Evolutionary conservation across 2,329 filamentous ascomycete genomes (phyloP).

Genomic region (Colletotrichum trifolii): DNA sequence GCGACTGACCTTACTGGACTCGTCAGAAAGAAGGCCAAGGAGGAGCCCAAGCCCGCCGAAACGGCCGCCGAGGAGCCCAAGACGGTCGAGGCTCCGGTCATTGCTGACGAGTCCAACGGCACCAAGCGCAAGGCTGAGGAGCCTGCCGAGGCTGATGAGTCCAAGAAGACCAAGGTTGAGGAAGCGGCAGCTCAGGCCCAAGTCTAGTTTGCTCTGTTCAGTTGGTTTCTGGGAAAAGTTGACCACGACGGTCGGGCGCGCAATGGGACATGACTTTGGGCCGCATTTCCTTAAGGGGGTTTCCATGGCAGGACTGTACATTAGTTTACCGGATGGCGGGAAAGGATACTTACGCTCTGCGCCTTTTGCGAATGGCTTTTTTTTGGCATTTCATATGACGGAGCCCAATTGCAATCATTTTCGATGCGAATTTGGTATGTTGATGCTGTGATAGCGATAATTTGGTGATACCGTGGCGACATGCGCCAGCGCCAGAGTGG

Average conservation of each 20-base stretch:
- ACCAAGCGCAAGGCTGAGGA: conserved; percentile 68
- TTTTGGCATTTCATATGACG: conserved; percentile 1
- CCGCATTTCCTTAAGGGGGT: conserved; percentile 11
- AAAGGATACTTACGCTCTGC: conserved; percentile 13
- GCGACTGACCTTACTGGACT: conserved; percentile 81
- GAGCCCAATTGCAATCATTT: conserved; percentile 12
- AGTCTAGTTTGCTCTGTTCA: not conserved
- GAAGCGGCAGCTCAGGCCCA: conserved; percentile 39
- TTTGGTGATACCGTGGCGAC: not conserved
- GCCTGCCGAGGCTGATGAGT: conserved; percentile 46
- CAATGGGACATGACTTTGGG: conserved; percentile 12
- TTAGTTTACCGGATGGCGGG: conserved; percentile 16
- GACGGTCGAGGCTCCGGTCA: conserved; percentile 38
- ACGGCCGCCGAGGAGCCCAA: conserved; percentile 40
- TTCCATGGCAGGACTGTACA: conserved; percentile 29
- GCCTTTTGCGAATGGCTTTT: not conserved
- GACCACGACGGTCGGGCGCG: conserved; percentile 2
- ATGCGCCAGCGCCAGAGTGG: conserved; percentile 1
- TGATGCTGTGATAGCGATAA: not conserved
- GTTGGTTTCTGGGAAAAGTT: conserved; percentile 15
- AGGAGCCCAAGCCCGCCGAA: conserved; percentile 41
- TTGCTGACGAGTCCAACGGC: conserved; percentile 48
- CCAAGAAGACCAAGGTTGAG: conserved; percentile 49
- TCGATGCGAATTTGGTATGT: no score
- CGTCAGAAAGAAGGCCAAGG: conserved; percentile 76